These are phyloP conservation scores for Lachnellula subtilissima DNA, from an alignment of 2,329 filamentous ascomycete species.

Conservation along the genomic window DNA sequence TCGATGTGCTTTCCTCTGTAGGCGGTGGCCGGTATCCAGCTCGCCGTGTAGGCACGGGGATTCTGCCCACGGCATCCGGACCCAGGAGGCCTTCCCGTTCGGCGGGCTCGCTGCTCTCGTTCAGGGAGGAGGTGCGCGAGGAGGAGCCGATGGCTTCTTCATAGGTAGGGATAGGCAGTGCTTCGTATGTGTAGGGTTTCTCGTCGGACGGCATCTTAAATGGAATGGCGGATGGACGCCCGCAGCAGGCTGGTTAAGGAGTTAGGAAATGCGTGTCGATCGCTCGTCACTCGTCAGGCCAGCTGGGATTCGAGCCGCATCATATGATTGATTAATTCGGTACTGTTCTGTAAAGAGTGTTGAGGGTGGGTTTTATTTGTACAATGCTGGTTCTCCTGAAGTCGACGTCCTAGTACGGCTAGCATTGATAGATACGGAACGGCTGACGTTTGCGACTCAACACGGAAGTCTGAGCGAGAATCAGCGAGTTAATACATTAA, in stretches of 20 bases:
- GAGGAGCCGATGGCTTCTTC: slow-evolving; percentile 69
- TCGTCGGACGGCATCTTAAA: slow-evolving; percentile 39
- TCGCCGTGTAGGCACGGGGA: slow-evolving; percentile 39
- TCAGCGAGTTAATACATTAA: background rate
- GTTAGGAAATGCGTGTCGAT: background rate
- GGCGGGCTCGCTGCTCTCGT: slow-evolving; percentile 59
- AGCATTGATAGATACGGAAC: background rate
- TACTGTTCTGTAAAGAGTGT: slow-evolving; percentile 15
- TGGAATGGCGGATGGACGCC: slow-evolving; percentile 9
- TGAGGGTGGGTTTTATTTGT: slow-evolving; percentile 3
- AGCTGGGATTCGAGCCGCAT: slow-evolving; percentile 24
- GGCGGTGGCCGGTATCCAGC: slow-evolving; percentile 72
- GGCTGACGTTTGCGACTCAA: background rate
- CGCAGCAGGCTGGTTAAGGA: background rate
- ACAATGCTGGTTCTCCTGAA: slow-evolving; percentile 3
- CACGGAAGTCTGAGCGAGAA: background rate
- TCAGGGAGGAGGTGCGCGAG: slow-evolving; percentile 53
- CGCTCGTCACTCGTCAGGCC: slow-evolving; percentile 20
- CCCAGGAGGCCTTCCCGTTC: slow-evolving; percentile 74
- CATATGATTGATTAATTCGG: background rate
- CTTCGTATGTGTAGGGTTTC: slow-evolving; percentile 52
- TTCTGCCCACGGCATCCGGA: slow-evolving; percentile 40
- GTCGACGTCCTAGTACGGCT: background rate
- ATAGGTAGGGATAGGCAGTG: slow-evolving; percentile 73
- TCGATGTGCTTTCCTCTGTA: slow-evolving; percentile 65